Evolutionary conservation across 75 land plant species (phyloP).

Genomic region (Cryptomeria japonica): DNA sequence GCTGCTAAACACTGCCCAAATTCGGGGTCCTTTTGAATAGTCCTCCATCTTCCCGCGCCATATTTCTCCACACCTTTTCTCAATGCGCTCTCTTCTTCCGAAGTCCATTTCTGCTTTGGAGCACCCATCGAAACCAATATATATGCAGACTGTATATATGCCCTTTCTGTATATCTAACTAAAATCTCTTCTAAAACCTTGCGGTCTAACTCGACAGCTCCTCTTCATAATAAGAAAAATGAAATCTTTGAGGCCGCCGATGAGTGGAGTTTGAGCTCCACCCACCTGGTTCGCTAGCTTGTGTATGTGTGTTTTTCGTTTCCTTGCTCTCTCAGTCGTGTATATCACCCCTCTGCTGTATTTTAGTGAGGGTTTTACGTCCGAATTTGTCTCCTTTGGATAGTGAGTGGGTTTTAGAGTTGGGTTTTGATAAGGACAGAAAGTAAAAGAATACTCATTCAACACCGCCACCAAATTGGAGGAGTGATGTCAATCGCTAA

Average conservation of each 20-base stretch:
- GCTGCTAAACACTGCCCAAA: constrained; percentile 42
- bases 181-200: not conserved
- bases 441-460: not conserved
- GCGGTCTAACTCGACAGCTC: not conserved
- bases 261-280: not conserved
- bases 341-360: not conserved
- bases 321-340: not conserved
- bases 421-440: not conserved
- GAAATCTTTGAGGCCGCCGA: not conserved
- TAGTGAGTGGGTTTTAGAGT: not conserved
- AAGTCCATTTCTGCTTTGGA: constrained; percentile 74
- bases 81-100: constrained; percentile 69
- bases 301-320: not conserved
- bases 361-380: not conserved
- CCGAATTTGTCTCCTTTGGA: not conserved
- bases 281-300: not conserved
- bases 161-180: not conserved
- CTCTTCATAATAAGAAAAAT: not conserved
- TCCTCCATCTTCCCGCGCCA: constrained; percentile 70
- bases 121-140: constrained; percentile 43
- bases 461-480: not conserved
- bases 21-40: constrained; percentile 65
- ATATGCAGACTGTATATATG: not conserved
- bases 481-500: not conserved
- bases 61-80: constrained; percentile 62